Percentiles rank a stretch among this genome's conserved stretches.
Evolutionary conservation across 495 filamentous ascomycete species (phyloP).

Genomic region (Margaritispora aquatica): DNA sequence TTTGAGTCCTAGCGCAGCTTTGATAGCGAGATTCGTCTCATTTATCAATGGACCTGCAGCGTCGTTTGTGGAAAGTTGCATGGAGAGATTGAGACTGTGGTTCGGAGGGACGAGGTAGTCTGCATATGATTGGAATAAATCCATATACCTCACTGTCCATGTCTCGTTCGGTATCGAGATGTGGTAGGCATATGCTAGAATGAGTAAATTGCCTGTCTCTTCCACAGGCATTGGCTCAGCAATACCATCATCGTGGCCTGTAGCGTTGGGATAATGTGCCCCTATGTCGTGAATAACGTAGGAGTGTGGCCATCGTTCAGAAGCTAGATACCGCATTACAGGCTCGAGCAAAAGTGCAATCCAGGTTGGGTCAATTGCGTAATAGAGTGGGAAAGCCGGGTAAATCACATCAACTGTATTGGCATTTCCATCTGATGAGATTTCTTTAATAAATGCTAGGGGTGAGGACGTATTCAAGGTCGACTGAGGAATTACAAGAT

Average conservation of each 20-base stretch:
- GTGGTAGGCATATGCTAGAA: slow-evolving; percentile 52
- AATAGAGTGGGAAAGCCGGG: slow-evolving; percentile 78
- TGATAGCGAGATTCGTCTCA: slow-evolving; percentile 86
- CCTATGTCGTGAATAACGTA: slow-evolving; percentile 89
- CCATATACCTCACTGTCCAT: slow-evolving; percentile 51
- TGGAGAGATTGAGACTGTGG: slow-evolving; percentile 68
- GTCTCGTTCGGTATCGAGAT: slow-evolving; percentile 34
- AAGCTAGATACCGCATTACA: slow-evolving; percentile 78
- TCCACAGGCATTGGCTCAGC: slow-evolving; percentile 93
- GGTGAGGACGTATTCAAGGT: slow-evolving; percentile 38
- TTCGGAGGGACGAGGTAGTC: slow-evolving; percentile 61
- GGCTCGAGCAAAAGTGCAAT: slow-evolving; percentile 79
- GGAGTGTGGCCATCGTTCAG: slow-evolving; percentile 78
- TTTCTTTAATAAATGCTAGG: slow-evolving; percentile 72
- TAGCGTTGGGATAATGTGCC: slow-evolving; percentile 74
- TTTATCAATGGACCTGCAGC: slow-evolving; percentile 85
- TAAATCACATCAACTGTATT: slow-evolving; percentile 96
- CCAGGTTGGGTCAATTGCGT: slow-evolving; percentile 79
- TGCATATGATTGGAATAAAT: slow-evolving; percentile 78
- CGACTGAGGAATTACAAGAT: slow-evolving; percentile 69
- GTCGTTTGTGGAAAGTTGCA: slow-evolving; percentile 87
- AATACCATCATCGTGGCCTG: slow-evolving; percentile 67
- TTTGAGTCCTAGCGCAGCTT: slow-evolving; percentile 85
- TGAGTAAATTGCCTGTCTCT: slow-evolving; percentile 90
- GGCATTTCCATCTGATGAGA: slow-evolving; percentile 84